Evolutionary conservation across 108 stramenopile species (phyloP), one percentile per base, ranked within the genome.

Genomic region (Hondaea fermentalgiana): DNA sequence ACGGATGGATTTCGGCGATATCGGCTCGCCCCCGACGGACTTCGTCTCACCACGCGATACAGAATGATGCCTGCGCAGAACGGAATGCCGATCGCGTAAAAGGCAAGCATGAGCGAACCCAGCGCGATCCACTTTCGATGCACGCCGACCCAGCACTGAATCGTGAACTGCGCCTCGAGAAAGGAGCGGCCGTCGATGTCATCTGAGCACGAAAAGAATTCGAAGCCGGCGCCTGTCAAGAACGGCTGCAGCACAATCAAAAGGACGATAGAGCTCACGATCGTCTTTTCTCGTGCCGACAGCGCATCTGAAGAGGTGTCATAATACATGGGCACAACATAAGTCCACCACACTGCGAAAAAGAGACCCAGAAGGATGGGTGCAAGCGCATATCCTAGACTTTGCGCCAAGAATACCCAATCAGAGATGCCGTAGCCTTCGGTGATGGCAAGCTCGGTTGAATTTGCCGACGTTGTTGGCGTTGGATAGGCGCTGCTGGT

Each of bases 141-240:
- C n/a, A 25, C 6, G 12, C 76, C 76, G 1, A 83, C 76, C 76
- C 76, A 83, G 76, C 76, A 83, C 23, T 83, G 76, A 23, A 83
- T 35, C 49, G 76, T 83, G 51, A 53, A 83, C 51, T 83, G 76
- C 4, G 76, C 76, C 76, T 83, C 76, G 49, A 83, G 76, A 53
- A 83, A 83, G 1, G 76, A 83, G 1, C 76, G 45, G 12, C 76
- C 76, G 51, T 83, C 76, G 4, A 83, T 35, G 6, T 83, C 49
- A 17, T 83, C 76, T 6, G 76, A 83, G 5, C 76, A 83, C 19
- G 76, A 83, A 28, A 83, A 83, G 28, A 83, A 83, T 23, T 83
- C 49, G 23, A 83, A 83, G 25, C 76, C 76, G 6, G 76, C 76
- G 17, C 76, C 6, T 35, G 76, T 83, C 23, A 83, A 28, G 28